Base-by-base conservation (phyloP, 768 basidiomycete genomes). In the Russula brevipes region DNA sequence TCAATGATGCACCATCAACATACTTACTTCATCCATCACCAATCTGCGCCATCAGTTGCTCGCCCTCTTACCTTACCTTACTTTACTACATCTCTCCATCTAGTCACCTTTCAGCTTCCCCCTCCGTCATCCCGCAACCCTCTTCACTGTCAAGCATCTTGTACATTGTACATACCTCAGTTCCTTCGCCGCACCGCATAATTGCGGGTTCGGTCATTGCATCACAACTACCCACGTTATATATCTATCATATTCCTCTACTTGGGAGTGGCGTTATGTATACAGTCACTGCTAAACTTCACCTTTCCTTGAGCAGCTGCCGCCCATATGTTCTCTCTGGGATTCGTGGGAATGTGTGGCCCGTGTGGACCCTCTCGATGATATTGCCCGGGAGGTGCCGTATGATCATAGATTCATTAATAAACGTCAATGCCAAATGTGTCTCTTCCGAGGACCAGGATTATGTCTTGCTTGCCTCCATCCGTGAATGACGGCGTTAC, bases 1-100 rank as follows among this genome's bases (percentile, higher is more conserved):
- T 31, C 31, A 33, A 14, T 59, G 45, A 14, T 53, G 45, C 52
- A 64, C 44, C 33, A 50, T 59, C 53, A 39, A 19, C 35, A 46
- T 59, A 47, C 38, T 42, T 57, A 50, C 62, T 53, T 54, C 57
- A 60, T 54, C 35, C 63, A 55, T 42, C n/a, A 39, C n/a, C 51
- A 49, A 33, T 59, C 16, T 54, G 58, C 41, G 42, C 50, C 35
- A 5, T 19, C 45, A 17, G 12, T 42, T 42, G 30, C n/a, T 54
- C 52, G 33, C 9, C 16, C 8, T 39, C 41, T 44, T 16, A 30
- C 47, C 33, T 12, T 19, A 24, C 24, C 14, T 24, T 38, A 42
- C 33, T 38, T 50, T 64, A 38, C 50, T 12, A 41, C 33, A 57
- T 47, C 41, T 35, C 8, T 55, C 50, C 41, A 45, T 53, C 39